Conservation (phyloP, 805 yeast species). For the Diddensiella santjacobensis region DNA sequence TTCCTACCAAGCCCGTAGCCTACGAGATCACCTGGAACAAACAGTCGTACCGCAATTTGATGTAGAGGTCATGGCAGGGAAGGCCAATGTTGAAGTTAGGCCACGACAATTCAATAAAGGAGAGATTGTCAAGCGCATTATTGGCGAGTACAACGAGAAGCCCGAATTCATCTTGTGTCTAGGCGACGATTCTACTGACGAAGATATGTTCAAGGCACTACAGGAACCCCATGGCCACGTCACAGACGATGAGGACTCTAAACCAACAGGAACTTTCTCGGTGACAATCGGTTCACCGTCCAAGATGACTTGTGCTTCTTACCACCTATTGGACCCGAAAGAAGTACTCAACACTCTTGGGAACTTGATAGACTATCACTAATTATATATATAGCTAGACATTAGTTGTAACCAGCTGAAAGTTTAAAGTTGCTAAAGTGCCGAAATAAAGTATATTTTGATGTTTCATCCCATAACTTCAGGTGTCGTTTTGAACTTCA, state of each 20-base stretch:
- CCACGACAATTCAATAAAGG: conserved; percentile 95
- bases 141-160: conserved; percentile 45
- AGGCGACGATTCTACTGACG: conserved; percentile 97
- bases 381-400: too few relatives aligned
- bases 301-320: conserved; percentile 77
- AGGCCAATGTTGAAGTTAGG: conserved; percentile 96
- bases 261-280: conserved; percentile 57
- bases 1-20: conserved; percentile 71
- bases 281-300: conserved; percentile 92
- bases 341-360: conserved; percentile 85
- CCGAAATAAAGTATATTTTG: neutral
- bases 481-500: too few relatives aligned
- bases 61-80: conserved; percentile 94
- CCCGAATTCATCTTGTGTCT: conserved; percentile 77
- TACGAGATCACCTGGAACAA: conserved; percentile 58
- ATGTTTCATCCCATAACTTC: too few relatives aligned
- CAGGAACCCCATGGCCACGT: conserved; percentile 28
- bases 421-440: neutral
- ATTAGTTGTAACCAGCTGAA: too few relatives aligned
- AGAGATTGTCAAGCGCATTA: conserved; percentile 82
- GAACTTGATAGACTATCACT: conserved; percentile 2
- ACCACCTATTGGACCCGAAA: conserved; percentile 78
- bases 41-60: conserved; percentile 65
- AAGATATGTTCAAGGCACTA: conserved; percentile 89
- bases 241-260: conserved; percentile 6